A percentile compares a stretch with the other conserved stretches of the same genome.
Conservation (phyloP, 2,329 filamentous ascomycete genomes). For the Penicillium expansum region DNA sequence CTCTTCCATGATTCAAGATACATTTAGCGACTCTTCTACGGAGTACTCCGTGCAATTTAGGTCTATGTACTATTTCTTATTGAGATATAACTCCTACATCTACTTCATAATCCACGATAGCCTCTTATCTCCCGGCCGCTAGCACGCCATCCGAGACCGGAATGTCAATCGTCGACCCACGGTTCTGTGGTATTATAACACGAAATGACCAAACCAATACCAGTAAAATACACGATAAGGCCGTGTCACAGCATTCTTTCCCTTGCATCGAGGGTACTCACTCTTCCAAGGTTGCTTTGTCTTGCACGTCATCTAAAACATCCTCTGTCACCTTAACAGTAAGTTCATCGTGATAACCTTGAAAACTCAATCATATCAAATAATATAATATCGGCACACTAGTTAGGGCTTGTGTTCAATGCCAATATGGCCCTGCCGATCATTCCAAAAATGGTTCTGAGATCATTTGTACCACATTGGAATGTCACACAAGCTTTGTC, state of each 20-base stretch:
- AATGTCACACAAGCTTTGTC: constrained; percentile 6
- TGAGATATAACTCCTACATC: neutral
- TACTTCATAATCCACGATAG: constrained; percentile 1
- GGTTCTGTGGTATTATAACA: constrained; percentile 10
- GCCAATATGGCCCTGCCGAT: constrained; percentile 11
- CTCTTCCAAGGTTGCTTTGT: neutral
- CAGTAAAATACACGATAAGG: neutral
- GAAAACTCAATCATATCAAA: neutral
- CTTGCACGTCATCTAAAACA: constrained; percentile 17
- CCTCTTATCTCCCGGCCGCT: constrained; percentile 15
- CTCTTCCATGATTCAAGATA: neutral
- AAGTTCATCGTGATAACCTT: neutral
- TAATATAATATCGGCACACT: neutral
- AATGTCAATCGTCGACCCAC: constrained; percentile 23
- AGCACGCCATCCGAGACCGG: constrained; percentile 23
- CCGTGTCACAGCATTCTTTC: constrained; percentile 6
- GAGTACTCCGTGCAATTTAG: neutral
- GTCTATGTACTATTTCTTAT: neutral
- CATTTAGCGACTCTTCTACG: neutral
- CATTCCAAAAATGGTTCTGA: neutral
- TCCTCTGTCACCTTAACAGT: constrained; percentile 5
- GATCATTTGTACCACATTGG: neutral
- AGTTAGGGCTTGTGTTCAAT: neutral
- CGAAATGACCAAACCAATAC: neutral
- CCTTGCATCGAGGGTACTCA: constrained; percentile 17